A percentile compares a stretch with the other conserved stretches of the same genome.
phyloP scores from a whole-genome alignment of 345 rosid species.

The Rhizophora mangle region DNA sequence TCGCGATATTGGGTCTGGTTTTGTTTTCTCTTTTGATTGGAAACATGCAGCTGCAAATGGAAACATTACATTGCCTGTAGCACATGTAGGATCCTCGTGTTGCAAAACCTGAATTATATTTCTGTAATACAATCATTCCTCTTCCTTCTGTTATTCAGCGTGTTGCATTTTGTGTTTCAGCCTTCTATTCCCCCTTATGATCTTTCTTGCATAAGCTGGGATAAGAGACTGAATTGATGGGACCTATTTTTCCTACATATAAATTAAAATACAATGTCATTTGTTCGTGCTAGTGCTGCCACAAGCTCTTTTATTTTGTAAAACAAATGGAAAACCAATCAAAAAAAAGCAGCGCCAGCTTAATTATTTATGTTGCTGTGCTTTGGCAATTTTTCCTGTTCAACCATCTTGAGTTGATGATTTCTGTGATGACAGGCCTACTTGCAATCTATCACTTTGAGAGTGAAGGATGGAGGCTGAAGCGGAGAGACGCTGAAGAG shows the following conservation, averaged over 20 bases:
- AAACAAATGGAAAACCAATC: neutral
- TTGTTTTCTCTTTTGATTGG: conserved; percentile 54
- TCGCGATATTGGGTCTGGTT: conserved; percentile 45
- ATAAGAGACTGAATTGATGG: no score
- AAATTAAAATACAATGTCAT: neutral
- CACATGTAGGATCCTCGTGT: neutral
- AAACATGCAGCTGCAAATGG: conserved; percentile 46
- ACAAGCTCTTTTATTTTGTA: neutral
- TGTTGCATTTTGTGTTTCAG: no score
- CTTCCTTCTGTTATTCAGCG: no score
- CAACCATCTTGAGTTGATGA: neutral
- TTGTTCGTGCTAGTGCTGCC: neutral
- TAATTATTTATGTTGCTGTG: neutral
- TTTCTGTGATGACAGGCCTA: conserved; percentile 34
- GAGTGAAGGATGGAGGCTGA: conserved; percentile 62
- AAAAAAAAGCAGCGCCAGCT: no score
- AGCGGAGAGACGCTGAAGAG: conserved; percentile 53
- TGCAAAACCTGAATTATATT: no score
- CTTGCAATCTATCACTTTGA: conserved; percentile 53
- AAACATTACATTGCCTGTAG: neutral
- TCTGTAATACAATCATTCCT: neutral
- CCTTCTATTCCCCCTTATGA: no score
- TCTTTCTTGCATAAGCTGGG: no score
- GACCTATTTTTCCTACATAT: no score
- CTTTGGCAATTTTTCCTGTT: neutral